Base-by-base conservation (phyloP, 176 grass and related monocot genomes). In the Tillandsia leiboldiana region DNA sequence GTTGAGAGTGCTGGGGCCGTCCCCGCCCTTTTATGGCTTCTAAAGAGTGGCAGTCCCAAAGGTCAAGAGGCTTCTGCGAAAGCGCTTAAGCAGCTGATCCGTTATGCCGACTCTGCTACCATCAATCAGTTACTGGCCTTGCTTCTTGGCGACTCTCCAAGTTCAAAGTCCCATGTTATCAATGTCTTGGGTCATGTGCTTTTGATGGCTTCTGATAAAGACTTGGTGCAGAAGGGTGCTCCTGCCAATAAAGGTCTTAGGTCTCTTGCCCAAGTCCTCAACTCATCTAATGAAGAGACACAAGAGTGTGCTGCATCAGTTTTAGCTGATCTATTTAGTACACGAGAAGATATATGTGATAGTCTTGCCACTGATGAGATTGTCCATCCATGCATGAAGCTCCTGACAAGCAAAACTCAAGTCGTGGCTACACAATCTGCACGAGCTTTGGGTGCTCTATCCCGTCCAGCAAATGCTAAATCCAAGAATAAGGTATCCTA, bases 151-250 rank as follows among this genome's bases (percentile, higher is more conserved):
- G 94, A 92, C 61, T 90, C 82, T 53, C 59, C 74, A 63, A 87
- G 74, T 70, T 87, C 89, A 69, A 97, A 87, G 83, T 67, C 59
- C 50, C 86, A 92, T 80, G 93, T 70, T 61, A 90, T 92, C 76
- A 87, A 79, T 68, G 94, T 97, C 72, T 85, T 97, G 69, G 89
- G 89, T 56, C 94, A 97, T 83, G 84, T 97, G 50, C 94, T 97
- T 71, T 66, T 80, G 77, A 72, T 97, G 83, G 84, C 89, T 72
- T 75, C 89, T 63, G 77, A 87, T 63, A 90, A 79, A 71, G 83
- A 85, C 71, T 75, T 97, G 70, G 80, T 90, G 48, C 84, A 83
- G 75, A 91, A 83, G 81, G 84, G 94, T 51, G 65, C 84, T 72
- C 70, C 89, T 68, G 89, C 86, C 49, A 97, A 97, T 77, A 92